These are phyloP conservation scores for Ettlia oleoabundans DNA, from an alignment of 139 green algal genomes.

Conservation along the genomic window DNA sequence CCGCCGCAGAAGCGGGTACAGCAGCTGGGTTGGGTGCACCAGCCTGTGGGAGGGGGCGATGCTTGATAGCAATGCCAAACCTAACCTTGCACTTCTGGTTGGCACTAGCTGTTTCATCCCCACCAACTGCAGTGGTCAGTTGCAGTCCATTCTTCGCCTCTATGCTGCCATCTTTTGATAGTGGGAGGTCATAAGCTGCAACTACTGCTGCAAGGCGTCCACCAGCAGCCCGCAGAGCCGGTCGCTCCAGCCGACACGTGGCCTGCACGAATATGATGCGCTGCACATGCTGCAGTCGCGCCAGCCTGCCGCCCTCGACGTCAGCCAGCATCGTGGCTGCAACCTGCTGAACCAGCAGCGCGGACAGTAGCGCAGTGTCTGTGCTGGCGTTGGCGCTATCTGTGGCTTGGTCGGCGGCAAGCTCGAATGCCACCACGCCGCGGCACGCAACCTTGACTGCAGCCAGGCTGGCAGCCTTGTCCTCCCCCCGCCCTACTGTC, in stretches of 20 bases:
- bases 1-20: too few species aligned
- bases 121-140: too few species aligned
- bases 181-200: neutral
- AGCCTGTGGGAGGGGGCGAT: neutral
- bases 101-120: too few species aligned
- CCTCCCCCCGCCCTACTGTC: neutral
- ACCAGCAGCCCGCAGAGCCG: constrained; percentile 1
- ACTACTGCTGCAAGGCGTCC: constrained; percentile 11
- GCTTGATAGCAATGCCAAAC: constrained; percentile 27
- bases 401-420: neutral
- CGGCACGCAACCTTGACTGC: constrained; percentile 18
- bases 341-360: neutral
- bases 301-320: neutral
- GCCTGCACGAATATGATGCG: constrained; percentile 20
- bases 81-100: neutral
- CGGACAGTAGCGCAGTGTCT: neutral
- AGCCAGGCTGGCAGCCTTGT: neutral
- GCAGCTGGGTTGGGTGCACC: too few species aligned
- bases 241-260: neutral
- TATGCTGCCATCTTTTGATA: too few species aligned
- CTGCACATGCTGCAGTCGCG: constrained; percentile 20
- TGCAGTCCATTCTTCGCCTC: too few species aligned
- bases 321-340: constrained; percentile 1
- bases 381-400: neutral
- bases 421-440: constrained; percentile 17